Conservation (phyloP, 2,329 filamentous ascomycete species). For the Nannizziopsis arthrosporioides region DNA sequence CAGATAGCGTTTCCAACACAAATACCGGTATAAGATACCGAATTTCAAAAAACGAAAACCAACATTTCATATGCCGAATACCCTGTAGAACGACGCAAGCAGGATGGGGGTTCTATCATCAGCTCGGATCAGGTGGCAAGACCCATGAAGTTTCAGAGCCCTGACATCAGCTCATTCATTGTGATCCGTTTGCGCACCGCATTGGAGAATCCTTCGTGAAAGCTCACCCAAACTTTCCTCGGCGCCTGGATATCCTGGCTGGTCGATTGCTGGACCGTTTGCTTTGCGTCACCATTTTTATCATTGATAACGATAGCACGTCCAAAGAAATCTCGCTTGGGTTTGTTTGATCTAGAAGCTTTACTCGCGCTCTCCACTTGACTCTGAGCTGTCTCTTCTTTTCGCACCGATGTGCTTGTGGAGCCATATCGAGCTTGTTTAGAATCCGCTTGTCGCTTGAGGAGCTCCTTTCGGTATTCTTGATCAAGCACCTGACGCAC, state of each 20-base stretch:
- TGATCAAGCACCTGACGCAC: conserved; percentile 88
- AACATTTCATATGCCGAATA: too few relatives aligned
- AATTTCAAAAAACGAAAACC: too few relatives aligned
- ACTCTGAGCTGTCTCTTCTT: neutral
- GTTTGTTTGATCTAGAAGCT: conserved; percentile 22
- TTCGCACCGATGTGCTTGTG: conserved; percentile 25
- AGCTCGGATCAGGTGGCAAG: too few relatives aligned
- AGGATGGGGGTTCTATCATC: too few relatives aligned
- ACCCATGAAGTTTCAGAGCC: conserved; percentile 19
- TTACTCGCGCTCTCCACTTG: conserved; percentile 17
- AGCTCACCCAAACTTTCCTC: conserved; percentile 68
- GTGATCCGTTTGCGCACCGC: conserved; percentile 81
- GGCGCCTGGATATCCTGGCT: conserved; percentile 34
- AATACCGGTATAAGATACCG: too few relatives aligned
- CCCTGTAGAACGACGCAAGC: too few relatives aligned
- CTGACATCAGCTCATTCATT: conserved; percentile 59
- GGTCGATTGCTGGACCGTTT: conserved; percentile 24
- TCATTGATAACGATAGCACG: conserved; percentile 47
- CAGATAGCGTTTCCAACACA: too few relatives aligned
- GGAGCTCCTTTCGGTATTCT: conserved; percentile 65
- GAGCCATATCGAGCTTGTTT: conserved; percentile 53
- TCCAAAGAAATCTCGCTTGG: conserved; percentile 80
- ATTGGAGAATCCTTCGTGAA: conserved; percentile 83
- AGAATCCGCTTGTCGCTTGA: conserved; percentile 53
- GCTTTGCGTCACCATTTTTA: conserved; percentile 1